These are phyloP conservation scores for Marasmius fiardii DNA, from an alignment of 1,284 basidiomycete species.

Conservation along the genomic window DNA sequence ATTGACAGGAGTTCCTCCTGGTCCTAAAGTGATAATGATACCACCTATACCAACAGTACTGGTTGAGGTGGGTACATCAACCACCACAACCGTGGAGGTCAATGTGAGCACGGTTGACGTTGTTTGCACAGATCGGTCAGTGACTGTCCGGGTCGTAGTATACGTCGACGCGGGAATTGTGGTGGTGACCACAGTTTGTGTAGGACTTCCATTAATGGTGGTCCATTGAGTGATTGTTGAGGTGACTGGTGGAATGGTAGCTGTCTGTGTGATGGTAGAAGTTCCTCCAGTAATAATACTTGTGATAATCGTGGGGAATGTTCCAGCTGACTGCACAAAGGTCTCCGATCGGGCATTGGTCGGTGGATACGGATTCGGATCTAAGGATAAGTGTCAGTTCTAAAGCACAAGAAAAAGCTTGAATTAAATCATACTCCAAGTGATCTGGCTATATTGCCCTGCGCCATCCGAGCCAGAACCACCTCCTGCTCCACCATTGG, in stretches of 20 bases:
- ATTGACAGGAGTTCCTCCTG: conserved; percentile 14
- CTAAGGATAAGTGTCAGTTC: conserved; percentile 2
- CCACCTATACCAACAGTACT: conserved; percentile 8
- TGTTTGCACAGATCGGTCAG: too few species aligned
- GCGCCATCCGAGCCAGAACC: neutral
- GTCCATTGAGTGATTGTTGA: neutral
- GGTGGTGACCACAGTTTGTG: too few species aligned
- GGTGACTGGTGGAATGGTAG: conserved; percentile 1
- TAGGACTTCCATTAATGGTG: too few species aligned
- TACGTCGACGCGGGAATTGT: too few species aligned
- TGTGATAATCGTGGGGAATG: conserved; percentile 1
- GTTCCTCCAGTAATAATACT: conserved; percentile 5
- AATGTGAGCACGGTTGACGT: too few species aligned
- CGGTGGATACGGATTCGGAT: conserved; percentile 14
- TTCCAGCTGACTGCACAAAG: conserved; percentile 11
- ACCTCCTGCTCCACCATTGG: neutral
- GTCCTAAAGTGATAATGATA: conserved; percentile 3
- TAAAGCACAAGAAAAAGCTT: too few species aligned
- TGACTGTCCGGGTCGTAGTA: too few species aligned
- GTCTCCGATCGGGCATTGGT: conserved; percentile 12
- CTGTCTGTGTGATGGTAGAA: conserved; percentile 5
- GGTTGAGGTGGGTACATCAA: conserved; percentile 8
- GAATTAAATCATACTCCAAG: conserved; percentile 5
- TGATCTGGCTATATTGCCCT: neutral
- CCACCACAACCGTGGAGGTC: conserved; percentile 13